These are phyloP conservation scores for Tuber indicum DNA, from an alignment of 495 filamentous ascomycete species.

Conservation along the genomic window DNA sequence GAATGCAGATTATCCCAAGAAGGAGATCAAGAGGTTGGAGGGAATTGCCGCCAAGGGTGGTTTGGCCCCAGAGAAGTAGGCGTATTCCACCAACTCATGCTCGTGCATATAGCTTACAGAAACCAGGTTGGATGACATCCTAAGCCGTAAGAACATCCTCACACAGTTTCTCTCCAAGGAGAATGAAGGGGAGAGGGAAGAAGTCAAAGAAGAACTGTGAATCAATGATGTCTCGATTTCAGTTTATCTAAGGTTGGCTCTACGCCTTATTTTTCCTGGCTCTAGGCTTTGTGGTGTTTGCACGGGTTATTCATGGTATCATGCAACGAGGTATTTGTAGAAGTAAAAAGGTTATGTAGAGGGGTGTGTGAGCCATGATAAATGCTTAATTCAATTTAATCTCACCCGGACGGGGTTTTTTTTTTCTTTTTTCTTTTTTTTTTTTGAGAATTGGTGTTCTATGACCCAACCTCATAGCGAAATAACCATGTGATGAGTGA, in stretches of 20 bases:
- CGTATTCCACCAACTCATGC: not conserved
- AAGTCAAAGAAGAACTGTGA: conserved; percentile 25
- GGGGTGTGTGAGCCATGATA: not conserved
- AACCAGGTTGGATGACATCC: conserved; percentile 67
- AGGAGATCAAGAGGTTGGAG: conserved; percentile 76
- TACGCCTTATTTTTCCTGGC: conserved; percentile 5
- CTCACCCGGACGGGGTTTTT: not conserved
- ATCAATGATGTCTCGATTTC: conserved; percentile 12
- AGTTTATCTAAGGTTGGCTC: conserved; percentile 6
- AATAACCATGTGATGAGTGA: not conserved
- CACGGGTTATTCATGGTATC: not conserved
- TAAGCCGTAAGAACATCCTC: conserved; percentile 80
- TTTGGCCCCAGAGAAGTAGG: conserved; percentile 66
- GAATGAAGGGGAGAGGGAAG: conserved; percentile 37
- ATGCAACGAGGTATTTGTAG: not conserved
- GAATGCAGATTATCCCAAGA: conserved; percentile 70
- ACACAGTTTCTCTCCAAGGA: conserved; percentile 59
- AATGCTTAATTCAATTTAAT: not conserved
- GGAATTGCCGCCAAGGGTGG: conserved; percentile 78
- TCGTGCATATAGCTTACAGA: conserved; percentile 14
- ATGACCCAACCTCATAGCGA: not conserved
- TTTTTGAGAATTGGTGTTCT: not conserved
- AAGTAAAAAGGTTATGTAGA: not conserved
- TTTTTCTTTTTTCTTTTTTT: not conserved
- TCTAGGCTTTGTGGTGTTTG: not conserved